Percentiles rank a stretch among this genome's conserved stretches.
Conservation (phyloP, 139 green algal genomes). For the Chlorella sp. region DNA sequence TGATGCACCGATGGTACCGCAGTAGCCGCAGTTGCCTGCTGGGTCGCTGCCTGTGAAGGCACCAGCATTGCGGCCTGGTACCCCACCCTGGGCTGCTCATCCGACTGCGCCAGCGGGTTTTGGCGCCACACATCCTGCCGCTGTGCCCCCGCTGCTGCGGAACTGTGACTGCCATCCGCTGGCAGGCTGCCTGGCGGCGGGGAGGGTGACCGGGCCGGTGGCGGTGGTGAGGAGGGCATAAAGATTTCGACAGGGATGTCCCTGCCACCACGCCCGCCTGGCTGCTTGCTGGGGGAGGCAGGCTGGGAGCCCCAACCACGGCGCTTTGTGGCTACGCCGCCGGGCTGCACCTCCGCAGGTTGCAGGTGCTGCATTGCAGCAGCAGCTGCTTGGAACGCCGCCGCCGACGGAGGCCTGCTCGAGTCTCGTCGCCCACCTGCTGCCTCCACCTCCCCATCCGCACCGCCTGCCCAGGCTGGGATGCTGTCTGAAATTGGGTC, state of each 20-base stretch:
- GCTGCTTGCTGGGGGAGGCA: not conserved
- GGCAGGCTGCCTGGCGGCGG: not conserved
- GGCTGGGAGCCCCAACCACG: not conserved
- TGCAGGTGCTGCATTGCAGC: not conserved
- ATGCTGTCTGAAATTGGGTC: not conserved
- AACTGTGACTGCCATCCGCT: not conserved
- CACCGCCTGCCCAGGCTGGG: not conserved
- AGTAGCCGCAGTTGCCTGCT: not conserved
- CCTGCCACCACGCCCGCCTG: not conserved
- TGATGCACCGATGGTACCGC: not conserved
- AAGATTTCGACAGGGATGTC: not conserved
- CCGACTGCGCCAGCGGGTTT: slow-evolving; percentile 10
- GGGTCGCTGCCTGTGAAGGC: not conserved
- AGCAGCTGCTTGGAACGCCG: not conserved
- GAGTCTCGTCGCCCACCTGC: not conserved
- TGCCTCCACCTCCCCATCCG: not conserved
- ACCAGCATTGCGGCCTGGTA: not conserved
- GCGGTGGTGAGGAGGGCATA: not conserved
- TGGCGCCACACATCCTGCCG: not conserved
- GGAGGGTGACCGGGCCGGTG: not conserved
- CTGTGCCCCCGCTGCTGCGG: not conserved
- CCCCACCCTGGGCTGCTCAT: not conserved
- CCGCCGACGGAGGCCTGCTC: not conserved
- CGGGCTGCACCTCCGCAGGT: not conserved
- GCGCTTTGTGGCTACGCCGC: not conserved